Evolutionary conservation across 1,139 yeast species (phyloP).

Genomic region (Geotrichum citri-aurantii): DNA sequence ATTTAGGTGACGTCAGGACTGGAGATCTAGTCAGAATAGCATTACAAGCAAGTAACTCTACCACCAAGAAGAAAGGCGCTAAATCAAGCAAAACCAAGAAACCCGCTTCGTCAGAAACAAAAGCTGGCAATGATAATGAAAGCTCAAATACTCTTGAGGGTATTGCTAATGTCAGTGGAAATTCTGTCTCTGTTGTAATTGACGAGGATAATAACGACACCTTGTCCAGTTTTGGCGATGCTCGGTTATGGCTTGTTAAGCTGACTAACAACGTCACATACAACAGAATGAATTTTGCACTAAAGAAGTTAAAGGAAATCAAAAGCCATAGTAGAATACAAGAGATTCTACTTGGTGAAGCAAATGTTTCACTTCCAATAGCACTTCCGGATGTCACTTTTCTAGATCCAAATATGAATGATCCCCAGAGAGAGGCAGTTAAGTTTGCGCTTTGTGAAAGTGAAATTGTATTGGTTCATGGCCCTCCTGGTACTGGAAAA

Average conservation of each 20-base stretch:
- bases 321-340: conserved; percentile 28
- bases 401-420: conserved; percentile 52
- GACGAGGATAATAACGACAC: conserved; percentile 47
- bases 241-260: conserved; percentile 38
- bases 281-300: conserved; percentile 76
- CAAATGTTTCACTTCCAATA: conserved; percentile 20
- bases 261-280: conserved; percentile 38
- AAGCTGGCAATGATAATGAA: not conserved
- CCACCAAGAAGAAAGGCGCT: conserved; percentile 20
- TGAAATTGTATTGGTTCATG: conserved; percentile 57
- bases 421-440: conserved; percentile 67
- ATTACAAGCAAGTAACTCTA: conserved; percentile 29
- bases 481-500: conserved; percentile 79
- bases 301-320: conserved; percentile 59
- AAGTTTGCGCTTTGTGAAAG: conserved; percentile 43
- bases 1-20: conserved; percentile 54
- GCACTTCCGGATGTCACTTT: conserved; percentile 33
- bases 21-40: conserved; percentile 59
- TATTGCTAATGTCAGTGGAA: conserved; percentile 51
- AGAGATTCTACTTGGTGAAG: conserved; percentile 28
- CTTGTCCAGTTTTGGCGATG: conserved; percentile 26
- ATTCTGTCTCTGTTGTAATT: conserved; percentile 52
- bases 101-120: conserved; percentile 20
- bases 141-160: conserved; percentile 44
- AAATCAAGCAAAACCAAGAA: conserved; percentile 21